Base-by-base conservation (phyloP, 2,329 filamentous ascomycete species). In the Pseudogymnoascus sp. region DNA sequence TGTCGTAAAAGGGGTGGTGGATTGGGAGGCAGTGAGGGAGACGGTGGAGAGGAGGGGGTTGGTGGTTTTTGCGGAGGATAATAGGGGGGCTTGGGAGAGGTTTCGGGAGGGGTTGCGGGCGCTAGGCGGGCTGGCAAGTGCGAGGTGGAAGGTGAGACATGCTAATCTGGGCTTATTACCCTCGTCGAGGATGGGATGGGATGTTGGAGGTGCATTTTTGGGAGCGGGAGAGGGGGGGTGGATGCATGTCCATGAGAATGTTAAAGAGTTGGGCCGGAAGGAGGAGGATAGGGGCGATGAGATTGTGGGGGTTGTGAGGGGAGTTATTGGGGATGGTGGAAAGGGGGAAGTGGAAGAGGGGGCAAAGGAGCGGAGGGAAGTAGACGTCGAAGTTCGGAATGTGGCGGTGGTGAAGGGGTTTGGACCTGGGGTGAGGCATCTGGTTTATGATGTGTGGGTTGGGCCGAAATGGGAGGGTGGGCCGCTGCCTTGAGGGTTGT, bases 21-120 rank as follows among this genome's bases (percentile, higher is more conserved):
- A 81, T 19, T 70, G 72, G 1, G 65, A 70, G 6, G 72, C 76
- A 1, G 69, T 77, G 19, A 72, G 75, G 33, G 67, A 70, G 11
- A 33, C 19, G 66, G 67, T 6, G 79, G 79, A 22, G 73, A 74
- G 0, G 80, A 84, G 14, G 66, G 78, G 78, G 61, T 86, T 91
- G 38, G 71, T 89, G 0, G 80, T 91, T 1, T 90, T 92, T 67
- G 74, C 85, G 38, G 88, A 91, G 67, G 83, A 87, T 71, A 92
- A 92, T 39, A 73, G 78, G 61, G 70, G 84, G 1, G 68, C 66
- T 6, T 74, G 73, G 23, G 22, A 55, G 55, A 67, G 64, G 76
- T 2, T 63, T 66, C 60, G 74, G 11, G 36, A 60, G 61, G 19
- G 30, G 23, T 5, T 30, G 28, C 11, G 45, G 28, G 55, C 16